Conservation (phyloP, 208 protist genomes). For the Leptomonas seymouri region DNA sequence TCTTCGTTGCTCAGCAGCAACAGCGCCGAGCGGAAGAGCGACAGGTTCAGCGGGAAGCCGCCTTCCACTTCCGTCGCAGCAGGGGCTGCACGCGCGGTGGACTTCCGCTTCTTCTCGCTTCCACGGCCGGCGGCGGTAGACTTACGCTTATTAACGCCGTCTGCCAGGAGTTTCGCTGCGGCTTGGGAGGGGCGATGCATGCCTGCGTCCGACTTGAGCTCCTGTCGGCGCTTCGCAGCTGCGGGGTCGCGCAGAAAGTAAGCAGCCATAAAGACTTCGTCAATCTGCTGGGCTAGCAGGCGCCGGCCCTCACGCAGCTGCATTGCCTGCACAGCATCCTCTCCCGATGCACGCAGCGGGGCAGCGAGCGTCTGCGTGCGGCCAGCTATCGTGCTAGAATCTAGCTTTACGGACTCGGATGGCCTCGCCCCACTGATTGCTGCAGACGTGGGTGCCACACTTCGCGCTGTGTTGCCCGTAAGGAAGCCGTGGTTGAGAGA, state of each 20-base stretch:
- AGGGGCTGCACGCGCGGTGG: background rate
- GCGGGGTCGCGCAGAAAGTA: constrained; percentile 59
- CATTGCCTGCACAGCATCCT: constrained; percentile 13
- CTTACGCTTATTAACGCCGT: background rate
- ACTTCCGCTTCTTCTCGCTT: constrained; percentile 31
- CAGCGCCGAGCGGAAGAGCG: constrained; percentile 43
- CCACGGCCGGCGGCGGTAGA: constrained; percentile 9
- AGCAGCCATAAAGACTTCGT: constrained; percentile 59
- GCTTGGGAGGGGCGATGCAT: constrained; percentile 21
- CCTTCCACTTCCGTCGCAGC: constrained; percentile 33
- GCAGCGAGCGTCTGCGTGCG: constrained; percentile 3
- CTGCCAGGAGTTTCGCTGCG: constrained; percentile 22
- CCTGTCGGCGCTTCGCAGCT: constrained; percentile 27
- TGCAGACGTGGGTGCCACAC: background rate
- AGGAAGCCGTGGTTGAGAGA: background rate
- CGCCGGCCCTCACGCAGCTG: constrained; percentile 37
- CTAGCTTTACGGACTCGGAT: background rate
- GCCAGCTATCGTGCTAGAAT: background rate
- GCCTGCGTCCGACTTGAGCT: constrained; percentile 19
- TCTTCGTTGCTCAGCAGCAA: constrained; percentile 44
- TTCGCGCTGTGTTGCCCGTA: background rate
- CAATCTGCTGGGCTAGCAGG: constrained; percentile 41
- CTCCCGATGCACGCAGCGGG: constrained; percentile 16
- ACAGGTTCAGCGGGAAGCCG: constrained; percentile 44
- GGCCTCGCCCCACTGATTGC: too few relatives aligned